phyloP scores from a whole-genome alignment of 169 alveolate genomes.

The Ichthyophthirius multifiliis region DNA sequence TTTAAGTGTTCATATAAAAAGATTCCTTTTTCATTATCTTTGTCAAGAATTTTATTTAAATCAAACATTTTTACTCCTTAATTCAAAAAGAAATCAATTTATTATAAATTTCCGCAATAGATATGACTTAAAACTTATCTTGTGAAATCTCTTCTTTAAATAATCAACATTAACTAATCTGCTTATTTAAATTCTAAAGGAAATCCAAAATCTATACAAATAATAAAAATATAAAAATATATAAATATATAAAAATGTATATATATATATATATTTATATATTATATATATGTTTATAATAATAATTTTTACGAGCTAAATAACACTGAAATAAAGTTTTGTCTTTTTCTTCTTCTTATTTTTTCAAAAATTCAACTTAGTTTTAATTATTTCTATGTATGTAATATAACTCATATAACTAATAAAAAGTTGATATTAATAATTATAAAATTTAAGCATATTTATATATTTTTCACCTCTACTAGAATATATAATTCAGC shows the following conservation, averaged over 20 bases:
- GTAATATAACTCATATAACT: background rate
- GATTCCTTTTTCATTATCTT: background rate
- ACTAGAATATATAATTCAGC: background rate
- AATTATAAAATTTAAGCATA: background rate
- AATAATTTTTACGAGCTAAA: background rate
- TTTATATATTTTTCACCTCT: background rate
- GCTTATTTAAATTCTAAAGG: background rate
- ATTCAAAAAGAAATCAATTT: background rate
- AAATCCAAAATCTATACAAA: background rate
- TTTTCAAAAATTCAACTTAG: background rate
- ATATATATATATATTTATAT: no score
- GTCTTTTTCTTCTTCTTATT: constrained; percentile 2
- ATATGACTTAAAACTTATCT: background rate
- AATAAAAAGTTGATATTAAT: background rate
- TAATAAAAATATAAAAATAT: background rate
- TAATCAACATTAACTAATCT: background rate
- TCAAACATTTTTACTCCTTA: background rate
- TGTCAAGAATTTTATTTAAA: background rate
- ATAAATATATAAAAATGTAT: background rate
- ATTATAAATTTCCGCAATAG: background rate
- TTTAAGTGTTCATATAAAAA: background rate
- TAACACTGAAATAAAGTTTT: background rate
- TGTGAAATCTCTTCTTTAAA: background rate
- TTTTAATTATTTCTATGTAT: background rate
- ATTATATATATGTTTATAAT: no score